A percentile compares a stretch with the other conserved stretches of the same genome.
phyloP scores from a whole-genome alignment of 1,139 yeast genomes.

The Meyerozyma smithsonii region DNA sequence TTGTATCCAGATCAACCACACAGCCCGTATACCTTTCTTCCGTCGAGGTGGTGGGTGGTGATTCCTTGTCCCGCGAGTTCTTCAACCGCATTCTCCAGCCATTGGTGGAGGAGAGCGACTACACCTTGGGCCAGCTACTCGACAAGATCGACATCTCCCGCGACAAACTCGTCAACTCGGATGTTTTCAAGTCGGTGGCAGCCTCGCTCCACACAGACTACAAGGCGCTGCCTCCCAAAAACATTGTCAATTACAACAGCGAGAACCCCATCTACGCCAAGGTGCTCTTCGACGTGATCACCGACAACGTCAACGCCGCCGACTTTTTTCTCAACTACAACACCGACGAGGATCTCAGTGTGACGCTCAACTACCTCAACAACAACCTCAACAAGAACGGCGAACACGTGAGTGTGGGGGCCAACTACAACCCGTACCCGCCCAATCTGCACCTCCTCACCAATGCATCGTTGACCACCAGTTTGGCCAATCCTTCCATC shows the following conservation, averaged over 20 bases:
- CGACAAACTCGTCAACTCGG: constrained; percentile 32
- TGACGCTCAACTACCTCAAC: constrained; percentile 37
- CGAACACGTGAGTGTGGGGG: constrained; percentile 37
- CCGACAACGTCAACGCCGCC: constrained; percentile 31
- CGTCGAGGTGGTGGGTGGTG: constrained; percentile 49
- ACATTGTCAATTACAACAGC: constrained; percentile 24
- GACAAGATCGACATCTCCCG: constrained; percentile 21
- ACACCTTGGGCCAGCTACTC: constrained; percentile 41
- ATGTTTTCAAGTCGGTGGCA: constrained; percentile 38
- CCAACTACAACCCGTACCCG: constrained; percentile 42
- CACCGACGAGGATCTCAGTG: constrained; percentile 36
- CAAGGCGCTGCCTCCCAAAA: constrained; percentile 21
- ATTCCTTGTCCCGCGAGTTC: constrained; percentile 41
- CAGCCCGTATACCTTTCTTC: constrained; percentile 43
- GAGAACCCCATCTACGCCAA: constrained; percentile 38
- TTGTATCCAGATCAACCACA: constrained; percentile 26
- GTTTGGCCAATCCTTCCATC: constrained; percentile 37
- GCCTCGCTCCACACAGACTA: constrained; percentile 33
- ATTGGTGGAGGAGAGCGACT: constrained; percentile 37
- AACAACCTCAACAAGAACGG: constrained; percentile 43
- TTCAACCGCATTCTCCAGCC: constrained; percentile 44
- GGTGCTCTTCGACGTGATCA: constrained; percentile 31
- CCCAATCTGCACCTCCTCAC: constrained; percentile 40
- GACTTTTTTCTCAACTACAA: constrained; percentile 35
- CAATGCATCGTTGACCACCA: constrained; percentile 29